These are phyloP conservation scores for Pichia inconspicua DNA, from an alignment of 1,139 yeast species.

Conservation along the genomic window DNA sequence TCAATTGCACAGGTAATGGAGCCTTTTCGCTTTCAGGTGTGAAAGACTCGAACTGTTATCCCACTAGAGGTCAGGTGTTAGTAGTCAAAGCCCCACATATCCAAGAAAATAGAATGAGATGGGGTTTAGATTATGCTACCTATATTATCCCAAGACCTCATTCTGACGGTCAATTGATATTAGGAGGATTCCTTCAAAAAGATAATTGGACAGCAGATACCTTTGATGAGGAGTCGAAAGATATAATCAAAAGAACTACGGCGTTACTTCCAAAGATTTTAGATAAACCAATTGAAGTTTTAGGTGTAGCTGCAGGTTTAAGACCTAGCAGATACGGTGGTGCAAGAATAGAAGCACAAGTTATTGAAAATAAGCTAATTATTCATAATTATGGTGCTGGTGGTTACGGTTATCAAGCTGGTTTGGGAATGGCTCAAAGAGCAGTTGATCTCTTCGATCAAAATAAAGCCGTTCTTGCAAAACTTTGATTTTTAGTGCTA, in stretches of 20 bases:
- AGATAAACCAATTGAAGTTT: slow-evolving; percentile 37
- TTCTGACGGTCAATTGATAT: slow-evolving; percentile 50
- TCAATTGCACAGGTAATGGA: slow-evolving; percentile 67
- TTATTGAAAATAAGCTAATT: slow-evolving; percentile 33
- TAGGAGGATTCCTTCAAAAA: slow-evolving; percentile 62
- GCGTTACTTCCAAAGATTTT: slow-evolving; percentile 46
- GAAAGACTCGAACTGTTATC: slow-evolving; percentile 44
- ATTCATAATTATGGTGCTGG: slow-evolving; percentile 74
- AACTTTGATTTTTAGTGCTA: slow-evolving; percentile 1
- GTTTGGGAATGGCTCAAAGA: slow-evolving; percentile 52
- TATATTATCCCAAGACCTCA: slow-evolving; percentile 65
- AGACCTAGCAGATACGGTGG: slow-evolving; percentile 73
- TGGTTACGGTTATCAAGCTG: slow-evolving; percentile 73
- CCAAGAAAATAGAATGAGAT: slow-evolving; percentile 39
- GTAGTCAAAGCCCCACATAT: slow-evolving; percentile 53
- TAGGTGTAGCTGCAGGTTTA: slow-evolving; percentile 58
- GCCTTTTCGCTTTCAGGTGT: slow-evolving; percentile 52
- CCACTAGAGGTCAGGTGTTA: slow-evolving; percentile 66
- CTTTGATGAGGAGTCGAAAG: slow-evolving; percentile 44
- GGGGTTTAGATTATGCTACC: slow-evolving; percentile 49
- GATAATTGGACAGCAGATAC: slow-evolving; percentile 53
- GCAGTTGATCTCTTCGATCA: slow-evolving; percentile 30
- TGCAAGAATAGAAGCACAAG: slow-evolving; percentile 49
- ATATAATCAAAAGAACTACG: slow-evolving; percentile 51
- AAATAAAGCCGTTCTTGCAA: slow-evolving; percentile 3